Percentiles rank a stretch among this genome's conserved stretches.
phyloP scores from a whole-genome alignment of 2,329 filamentous ascomycete genomes.

The Westerdykella sp. region DNA sequence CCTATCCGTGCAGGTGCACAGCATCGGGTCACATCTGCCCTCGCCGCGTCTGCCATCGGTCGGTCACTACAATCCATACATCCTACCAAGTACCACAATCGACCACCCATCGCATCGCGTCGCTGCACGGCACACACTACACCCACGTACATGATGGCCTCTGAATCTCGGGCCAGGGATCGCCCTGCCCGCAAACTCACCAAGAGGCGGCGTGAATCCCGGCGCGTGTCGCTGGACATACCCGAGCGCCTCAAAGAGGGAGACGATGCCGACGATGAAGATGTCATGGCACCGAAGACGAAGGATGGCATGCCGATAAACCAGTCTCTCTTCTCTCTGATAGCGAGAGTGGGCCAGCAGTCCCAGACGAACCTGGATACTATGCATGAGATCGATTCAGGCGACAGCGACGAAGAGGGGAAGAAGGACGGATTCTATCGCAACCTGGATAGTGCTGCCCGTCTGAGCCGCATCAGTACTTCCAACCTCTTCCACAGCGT shows the following conservation, averaged over 20 bases:
- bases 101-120: not conserved
- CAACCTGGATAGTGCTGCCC: slow-evolving; percentile 30
- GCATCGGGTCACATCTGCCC: not conserved
- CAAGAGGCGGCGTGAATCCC: slow-evolving; percentile 28
- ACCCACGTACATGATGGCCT: slow-evolving; percentile 25
- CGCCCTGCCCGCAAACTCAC: slow-evolving; percentile 26
- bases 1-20: not conserved
- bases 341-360: slow-evolving; percentile 77
- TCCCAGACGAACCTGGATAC: slow-evolving; percentile 76
- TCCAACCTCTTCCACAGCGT: slow-evolving; percentile 24
- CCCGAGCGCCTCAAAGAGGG: slow-evolving; percentile 54
- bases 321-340: slow-evolving; percentile 88
- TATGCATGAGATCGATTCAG: slow-evolving; percentile 66
- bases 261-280: slow-evolving; percentile 52
- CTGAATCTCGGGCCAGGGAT: slow-evolving; percentile 26
- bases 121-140: slow-evolving; percentile 5
- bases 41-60: too few relatives aligned
- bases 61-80: not conserved
- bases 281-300: slow-evolving; percentile 51
- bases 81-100: not conserved
- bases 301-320: slow-evolving; percentile 65
- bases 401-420: slow-evolving; percentile 61
- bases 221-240: slow-evolving; percentile 44
- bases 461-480: slow-evolving; percentile 32
- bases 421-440: slow-evolving; percentile 19